Base-by-base conservation (phyloP, 495 filamentous ascomycete species). In the Cercophora samala region DNA sequence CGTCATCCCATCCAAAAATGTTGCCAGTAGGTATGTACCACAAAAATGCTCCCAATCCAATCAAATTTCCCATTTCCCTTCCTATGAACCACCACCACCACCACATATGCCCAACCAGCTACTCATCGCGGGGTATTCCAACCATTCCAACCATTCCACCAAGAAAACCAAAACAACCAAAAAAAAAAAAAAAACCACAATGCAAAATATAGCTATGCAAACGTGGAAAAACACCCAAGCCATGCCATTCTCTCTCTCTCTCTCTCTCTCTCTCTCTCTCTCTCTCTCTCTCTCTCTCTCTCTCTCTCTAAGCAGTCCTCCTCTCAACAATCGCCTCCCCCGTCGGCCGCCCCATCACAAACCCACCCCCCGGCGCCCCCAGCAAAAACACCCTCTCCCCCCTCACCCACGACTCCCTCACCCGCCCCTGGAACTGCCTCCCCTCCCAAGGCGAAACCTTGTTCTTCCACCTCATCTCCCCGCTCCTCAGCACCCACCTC, bases 401-500 rank as follows among this genome's bases (percentile, higher is more conserved):
- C 42, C 94, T 82, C 55, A 99, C 73, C 92, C 92, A 98, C 9
- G 95, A 97, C 83, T 97, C 93, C 62, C 81, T 84, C 17, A 97
- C 94, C 68, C 91, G 85, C 0, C 95, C 95, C 64, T 81, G 85
- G 74, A 99, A 87, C 5, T 76, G 85, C 70, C 88, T 89, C 24
- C 93, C 92, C 78, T 97, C 91, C 81, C 97, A 99, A 2, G 95
- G 95, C 24, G 87, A 91, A 80, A 92, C 91, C 77, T 96, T 96
- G 76, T 99, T 98, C 71, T 93, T 87, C 85, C 96, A 99, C 53
- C 95, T 84, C 94, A 99, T 97, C 32, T 84, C 82, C 54, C 74
- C 75, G 9, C 77, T 72, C 5, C 77, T 78, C 64, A 97, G 86
- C 52, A 87, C 84, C 85, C 93, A 99, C 71, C 85, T 84, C 29